Base-by-base conservation (phyloP, 163 green algal species). In the Scenedesmus sp. region DNA sequence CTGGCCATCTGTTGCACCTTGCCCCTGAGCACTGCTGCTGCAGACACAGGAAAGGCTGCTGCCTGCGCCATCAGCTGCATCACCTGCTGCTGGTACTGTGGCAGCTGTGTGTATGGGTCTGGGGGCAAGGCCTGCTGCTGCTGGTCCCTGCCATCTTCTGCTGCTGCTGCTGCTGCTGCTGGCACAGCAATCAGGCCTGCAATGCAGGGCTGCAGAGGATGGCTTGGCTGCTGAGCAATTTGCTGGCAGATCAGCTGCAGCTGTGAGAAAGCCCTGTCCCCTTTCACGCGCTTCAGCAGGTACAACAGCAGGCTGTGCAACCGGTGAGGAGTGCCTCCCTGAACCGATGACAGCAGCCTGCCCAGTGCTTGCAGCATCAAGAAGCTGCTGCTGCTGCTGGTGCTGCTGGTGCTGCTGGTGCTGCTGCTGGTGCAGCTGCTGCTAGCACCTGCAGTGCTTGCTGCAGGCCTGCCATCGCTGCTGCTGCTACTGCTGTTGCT, bases 301-400 rank as follows among this genome's bases (percentile, higher is more conserved):
- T 70, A 87, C 54, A 64, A 54, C 18, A 87, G 82, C 82, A 87
- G 20, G 55, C 55, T 87, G 55, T 87, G 82, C 7, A 83, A 18
- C 26, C 74, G 74, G 4, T 83, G n/a, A 57, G 74, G 16, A 34
- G 18, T 13, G 18, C 67, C 26, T 18, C 5, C 4, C 3, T 57
- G 74, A 12, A 20, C 74, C 20, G 26, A 77, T 4, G 74, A 16
- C 26, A 83, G 74, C 74, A 83, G 26, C 82, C 46, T 12, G 54
- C 20, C 55, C 55, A 87, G 82, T 46, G 54, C 26, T 57, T 56
- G 26, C 74, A 83, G 26, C 74, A 83, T 18, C 18, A 26, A 26
- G 84, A 13, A 62, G 84, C 60, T 77, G 84, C 62, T 89, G 60
- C 84, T 89, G 84, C 1, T 77, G 83, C 56, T 88, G 54, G n/a